phyloP scores from a whole-genome alignment of 306 rosid genomes.

The Crataegus laevigata region DNA sequence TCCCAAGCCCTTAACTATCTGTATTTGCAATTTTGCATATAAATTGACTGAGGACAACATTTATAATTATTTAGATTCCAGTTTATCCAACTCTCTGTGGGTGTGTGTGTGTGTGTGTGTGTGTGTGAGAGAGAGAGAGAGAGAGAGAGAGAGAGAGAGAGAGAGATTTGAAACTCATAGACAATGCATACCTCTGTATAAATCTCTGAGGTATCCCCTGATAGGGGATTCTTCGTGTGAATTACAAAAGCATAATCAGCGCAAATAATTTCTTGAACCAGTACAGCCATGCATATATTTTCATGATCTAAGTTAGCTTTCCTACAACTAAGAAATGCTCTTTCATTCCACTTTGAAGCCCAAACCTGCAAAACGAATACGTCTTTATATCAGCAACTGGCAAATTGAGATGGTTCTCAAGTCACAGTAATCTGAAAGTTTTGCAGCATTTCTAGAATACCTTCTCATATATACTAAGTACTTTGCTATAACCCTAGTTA shows the following conservation, averaged over 20 bases:
- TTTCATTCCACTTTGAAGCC: conserved; percentile 41
- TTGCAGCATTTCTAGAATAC: neutral
- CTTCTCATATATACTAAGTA: neutral
- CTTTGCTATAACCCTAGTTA: neutral
- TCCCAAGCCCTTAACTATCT: conserved; percentile 36
- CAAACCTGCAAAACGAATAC: conserved; percentile 16
- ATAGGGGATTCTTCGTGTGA: conserved; percentile 16
- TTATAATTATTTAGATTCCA: neutral
- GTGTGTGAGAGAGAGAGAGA: too few relatives aligned
- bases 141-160: neutral
- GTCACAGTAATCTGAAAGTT: neutral
- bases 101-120: neutral
- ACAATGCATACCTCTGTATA: conserved; percentile 22
- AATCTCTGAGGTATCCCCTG: conserved; percentile 21
- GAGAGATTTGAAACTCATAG: neutral
- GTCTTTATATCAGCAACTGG: neutral
- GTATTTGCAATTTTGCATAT: conserved; percentile 6
- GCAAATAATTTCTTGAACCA: conserved; percentile 28
- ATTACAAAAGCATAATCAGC: conserved; percentile 30
- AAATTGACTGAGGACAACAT: neutral
- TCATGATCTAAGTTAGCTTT: conserved; percentile 25
- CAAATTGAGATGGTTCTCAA: neutral
- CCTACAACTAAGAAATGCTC: conserved; percentile 25
- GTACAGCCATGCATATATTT: conserved; percentile 23
- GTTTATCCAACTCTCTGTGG: neutral